phyloP scores from a whole-genome alignment of 208 protist genomes.

The Leishmania lainsoni region DNA sequence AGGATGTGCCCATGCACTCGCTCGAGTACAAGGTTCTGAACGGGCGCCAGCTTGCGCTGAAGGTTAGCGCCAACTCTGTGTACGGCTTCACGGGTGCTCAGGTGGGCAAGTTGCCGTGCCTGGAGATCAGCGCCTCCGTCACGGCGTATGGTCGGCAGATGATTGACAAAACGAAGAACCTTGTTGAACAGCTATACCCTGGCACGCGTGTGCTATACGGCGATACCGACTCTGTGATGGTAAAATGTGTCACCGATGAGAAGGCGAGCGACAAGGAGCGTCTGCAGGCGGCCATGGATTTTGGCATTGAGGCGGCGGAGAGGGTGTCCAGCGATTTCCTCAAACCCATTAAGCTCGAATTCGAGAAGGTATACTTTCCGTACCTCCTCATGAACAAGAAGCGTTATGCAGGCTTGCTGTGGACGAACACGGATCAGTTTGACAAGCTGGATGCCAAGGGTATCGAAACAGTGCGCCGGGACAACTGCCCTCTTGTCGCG shows the following conservation, averaged over 20 bases:
- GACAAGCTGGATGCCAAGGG: conserved; percentile 99
- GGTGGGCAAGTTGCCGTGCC: conserved; percentile 98
- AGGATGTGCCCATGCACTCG: conserved; percentile 74
- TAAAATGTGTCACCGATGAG: conserved; percentile 81
- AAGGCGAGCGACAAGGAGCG: conserved; percentile 62
- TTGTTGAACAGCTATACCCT: conserved; percentile 97
- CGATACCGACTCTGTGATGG: conserved; percentile 99
- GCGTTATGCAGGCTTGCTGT: conserved; percentile 99
- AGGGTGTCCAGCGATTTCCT: conserved; percentile 80
- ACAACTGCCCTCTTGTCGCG: conserved; percentile 97
- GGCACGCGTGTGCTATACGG: conserved; percentile 98
- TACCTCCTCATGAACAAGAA: conserved; percentile 99
- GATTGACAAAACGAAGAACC: conserved; percentile 97
- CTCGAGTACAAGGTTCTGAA: conserved; percentile 95
- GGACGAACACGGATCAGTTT: conserved; percentile 96
- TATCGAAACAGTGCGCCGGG: conserved; percentile 98
- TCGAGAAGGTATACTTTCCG: conserved; percentile 99
- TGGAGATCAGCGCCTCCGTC: conserved; percentile 95
- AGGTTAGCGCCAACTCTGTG: conserved; percentile 99
- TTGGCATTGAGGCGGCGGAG: conserved; percentile 94
- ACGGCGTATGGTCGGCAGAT: conserved; percentile 99
- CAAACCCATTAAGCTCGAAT: conserved; percentile 99
- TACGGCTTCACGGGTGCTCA: conserved; percentile 99
- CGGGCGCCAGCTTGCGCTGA: conserved; percentile 99
- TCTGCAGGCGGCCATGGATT: conserved; percentile 65